Evolutionary conservation across 164 flowering plant genomes (phyloP).

Genomic region (Sedum album): DNA sequence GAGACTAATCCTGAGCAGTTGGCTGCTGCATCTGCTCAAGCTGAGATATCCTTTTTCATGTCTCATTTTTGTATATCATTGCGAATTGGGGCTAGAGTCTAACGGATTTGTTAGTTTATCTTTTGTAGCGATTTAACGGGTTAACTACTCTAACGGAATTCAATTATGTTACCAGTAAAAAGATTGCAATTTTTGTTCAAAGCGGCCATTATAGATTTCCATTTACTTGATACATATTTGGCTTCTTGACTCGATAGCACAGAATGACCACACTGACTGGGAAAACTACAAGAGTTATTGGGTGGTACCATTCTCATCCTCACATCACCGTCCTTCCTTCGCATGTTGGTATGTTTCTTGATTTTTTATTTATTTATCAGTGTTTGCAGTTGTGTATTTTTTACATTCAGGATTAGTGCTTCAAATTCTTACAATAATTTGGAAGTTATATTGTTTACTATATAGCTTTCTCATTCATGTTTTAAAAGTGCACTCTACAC

Average conservation of each 20-base stretch:
- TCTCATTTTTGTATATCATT: conserved; percentile 3
- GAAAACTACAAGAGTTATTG: conserved; percentile 91
- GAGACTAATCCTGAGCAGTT: conserved; percentile 99
- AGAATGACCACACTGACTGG: conserved; percentile 76
- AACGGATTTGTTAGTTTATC: not conserved
- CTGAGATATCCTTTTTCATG: conserved; percentile 79
- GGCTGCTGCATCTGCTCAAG: conserved; percentile 95
- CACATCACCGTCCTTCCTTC: conserved; percentile 97
- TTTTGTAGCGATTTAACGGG: not conserved
- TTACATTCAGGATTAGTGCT: not conserved
- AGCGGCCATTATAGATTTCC: not conserved
- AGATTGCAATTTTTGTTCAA: not conserved
- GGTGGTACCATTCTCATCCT: conserved; percentile 99
- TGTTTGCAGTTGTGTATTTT: not conserved
- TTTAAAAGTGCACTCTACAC: too few relatives aligned
- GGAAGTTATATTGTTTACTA: not conserved
- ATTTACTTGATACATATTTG: not conserved
- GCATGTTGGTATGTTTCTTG: conserved; percentile 69
- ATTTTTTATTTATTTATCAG: not conserved
- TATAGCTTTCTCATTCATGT: not conserved
- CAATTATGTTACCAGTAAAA: not conserved
- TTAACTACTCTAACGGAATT: not conserved
- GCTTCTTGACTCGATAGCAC: conserved; percentile 49
- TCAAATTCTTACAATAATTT: not conserved
- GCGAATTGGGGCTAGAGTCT: too few relatives aligned